phyloP scores from a whole-genome alignment of 2,329 filamentous ascomycete species.

The Trichoderma simmonsii region DNA sequence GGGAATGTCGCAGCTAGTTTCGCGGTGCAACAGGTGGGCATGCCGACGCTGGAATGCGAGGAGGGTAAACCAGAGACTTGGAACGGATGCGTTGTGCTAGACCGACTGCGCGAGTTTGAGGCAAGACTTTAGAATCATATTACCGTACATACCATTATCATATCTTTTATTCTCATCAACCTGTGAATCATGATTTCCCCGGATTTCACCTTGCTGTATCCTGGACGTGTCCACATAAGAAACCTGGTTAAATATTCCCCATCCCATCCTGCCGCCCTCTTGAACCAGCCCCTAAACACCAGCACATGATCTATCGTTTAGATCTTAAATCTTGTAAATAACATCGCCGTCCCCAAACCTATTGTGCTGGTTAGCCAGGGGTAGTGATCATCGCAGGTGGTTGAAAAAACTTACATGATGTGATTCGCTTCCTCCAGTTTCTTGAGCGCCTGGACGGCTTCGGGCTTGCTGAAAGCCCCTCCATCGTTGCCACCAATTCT shows the following conservation, averaged over 20 bases:
- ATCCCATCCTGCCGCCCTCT: neutral
- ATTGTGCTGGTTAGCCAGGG: neutral
- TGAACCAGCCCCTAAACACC: neutral
- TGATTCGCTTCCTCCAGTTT: conserved; percentile 80
- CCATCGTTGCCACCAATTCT: conserved; percentile 54
- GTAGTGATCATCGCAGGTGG: neutral
- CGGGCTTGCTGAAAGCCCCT: conserved; percentile 63
- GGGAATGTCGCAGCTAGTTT: conserved; percentile 84
- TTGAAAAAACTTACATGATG: conserved; percentile 68
- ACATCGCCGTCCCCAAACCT: conserved; percentile 61
- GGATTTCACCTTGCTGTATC: neutral
- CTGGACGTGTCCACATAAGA: neutral
- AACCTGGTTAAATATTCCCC: neutral
- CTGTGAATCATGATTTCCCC: neutral
- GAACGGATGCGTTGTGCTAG: conserved; percentile 56
- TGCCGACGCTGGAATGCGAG: conserved; percentile 57
- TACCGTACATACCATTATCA: conserved; percentile 6
- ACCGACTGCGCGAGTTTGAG: conserved; percentile 52
- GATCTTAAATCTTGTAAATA: conserved; percentile 64
- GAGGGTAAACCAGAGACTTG: conserved; percentile 53
- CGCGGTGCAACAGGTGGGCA: conserved; percentile 89
- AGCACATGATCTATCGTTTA: neutral
- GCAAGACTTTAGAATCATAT: conserved; percentile 33
- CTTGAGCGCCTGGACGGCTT: conserved; percentile 74
- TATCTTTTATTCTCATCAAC: neutral